Evolutionary conservation across 2,329 filamentous ascomycete genomes (phyloP), one percentile per base, ranked within the genome.

Genomic region (Cephalotrichum gorgonifer): DNA sequence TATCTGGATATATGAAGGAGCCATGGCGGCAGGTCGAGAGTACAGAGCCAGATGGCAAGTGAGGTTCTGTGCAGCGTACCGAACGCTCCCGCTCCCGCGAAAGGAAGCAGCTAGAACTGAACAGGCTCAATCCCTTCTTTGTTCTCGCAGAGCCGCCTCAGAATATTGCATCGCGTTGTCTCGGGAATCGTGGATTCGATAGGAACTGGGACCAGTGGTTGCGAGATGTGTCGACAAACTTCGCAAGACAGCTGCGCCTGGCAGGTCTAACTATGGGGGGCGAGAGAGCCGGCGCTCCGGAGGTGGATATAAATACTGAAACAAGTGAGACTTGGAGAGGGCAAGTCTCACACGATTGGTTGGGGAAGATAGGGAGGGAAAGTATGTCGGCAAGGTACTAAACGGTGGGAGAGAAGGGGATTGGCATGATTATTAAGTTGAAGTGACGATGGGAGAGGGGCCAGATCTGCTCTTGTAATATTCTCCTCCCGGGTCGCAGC

Each of bases 1-100:
- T 51, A 79, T 64, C 51, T 68, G 63, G 53, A 74, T 73, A 51
- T 73, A 64, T 50, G 69, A 54, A 27, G 75, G 74, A 48, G 75
- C 74, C 77, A 80, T 80, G 50, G 48, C 53, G 35, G 38, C 17
- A 4, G n/a, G 35, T 20, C 4, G 35, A 3, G n/a, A 11, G 41
- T 20, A 43, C n/a, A 25, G 47, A 15, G 30, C 38, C 30, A 22
- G 28, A 9, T 43, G 17, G 31, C 15, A 17, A 44, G 39, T 25
- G 22, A 20, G 17, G 15, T 30, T 25, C 22, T 14, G 6, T 14
- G 43, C 27, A n/a, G n/a, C n/a, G n/a, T n/a, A n/a, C n/a, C n/a
- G n/a, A n/a, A n/a, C n/a, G n/a, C n/a, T n/a, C n/a, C n/a, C n/a
- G n/a, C n/a, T n/a, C n/a, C n/a, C n/a, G n/a, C n/a, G n/a, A n/a